Evolutionary conservation across 192 early-diverging fungal species (phyloP).

Genomic region (Haplosporangium gracile): DNA sequence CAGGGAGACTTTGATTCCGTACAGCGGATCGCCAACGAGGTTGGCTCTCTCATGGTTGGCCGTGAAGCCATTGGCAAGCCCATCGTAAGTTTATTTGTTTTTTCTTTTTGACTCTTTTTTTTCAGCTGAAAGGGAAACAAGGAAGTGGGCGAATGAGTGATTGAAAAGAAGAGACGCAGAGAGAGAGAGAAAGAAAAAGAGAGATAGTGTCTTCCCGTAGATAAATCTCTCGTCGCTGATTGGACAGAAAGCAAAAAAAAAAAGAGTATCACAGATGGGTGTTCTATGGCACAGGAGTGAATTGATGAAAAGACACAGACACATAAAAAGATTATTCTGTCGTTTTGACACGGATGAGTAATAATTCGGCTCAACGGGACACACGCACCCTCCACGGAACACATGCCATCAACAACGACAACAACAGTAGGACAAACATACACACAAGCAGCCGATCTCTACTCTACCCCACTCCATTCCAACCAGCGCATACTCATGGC

Average conservation of each 20-base stretch:
- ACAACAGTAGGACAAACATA: background rate
- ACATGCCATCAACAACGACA: background rate
- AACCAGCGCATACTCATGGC: background rate
- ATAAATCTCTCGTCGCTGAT: background rate
- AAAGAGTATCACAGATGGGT: background rate
- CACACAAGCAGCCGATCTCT: no score
- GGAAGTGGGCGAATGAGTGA: background rate
- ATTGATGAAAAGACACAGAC: background rate
- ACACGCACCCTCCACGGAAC: background rate
- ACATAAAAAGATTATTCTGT: background rate
- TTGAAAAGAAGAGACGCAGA: background rate
- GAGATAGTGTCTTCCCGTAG: background rate
- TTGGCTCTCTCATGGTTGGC: constrained; percentile 87
- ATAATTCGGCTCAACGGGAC: background rate
- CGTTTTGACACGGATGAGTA: constrained; percentile 14
- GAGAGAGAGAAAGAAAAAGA: background rate
- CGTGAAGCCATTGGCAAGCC: constrained; percentile 83
- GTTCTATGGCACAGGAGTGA: background rate
- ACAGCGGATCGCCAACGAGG: constrained; percentile 91
- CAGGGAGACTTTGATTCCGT: constrained; percentile 97
- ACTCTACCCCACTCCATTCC: background rate
- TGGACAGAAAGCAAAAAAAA: background rate
- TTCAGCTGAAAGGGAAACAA: background rate
- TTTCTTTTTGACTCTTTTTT: background rate
- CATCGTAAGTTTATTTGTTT: constrained; percentile 74